Base-by-base conservation (phyloP, 257 asterid species). In the Nicotiana noctiflora region DNA sequence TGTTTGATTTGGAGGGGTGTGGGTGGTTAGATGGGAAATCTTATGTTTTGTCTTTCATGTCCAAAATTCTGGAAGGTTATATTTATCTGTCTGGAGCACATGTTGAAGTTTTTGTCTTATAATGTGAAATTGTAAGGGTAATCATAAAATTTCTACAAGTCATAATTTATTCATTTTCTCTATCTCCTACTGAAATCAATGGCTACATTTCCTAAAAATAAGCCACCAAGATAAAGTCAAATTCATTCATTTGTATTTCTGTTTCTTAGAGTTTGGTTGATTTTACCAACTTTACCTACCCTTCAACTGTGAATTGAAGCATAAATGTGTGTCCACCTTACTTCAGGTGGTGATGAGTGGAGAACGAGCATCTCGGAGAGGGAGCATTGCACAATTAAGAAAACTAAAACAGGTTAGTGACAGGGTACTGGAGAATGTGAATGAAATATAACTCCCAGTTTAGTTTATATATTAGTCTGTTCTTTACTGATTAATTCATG, bases 331-430 rank as follows among this genome's bases (percentile, higher is more conserved):
- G 78, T 13, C 59, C 79, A 70, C 63, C 81, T 59, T 79, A 40
- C 68, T 87, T 23, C 75, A 92, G 98, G 97, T 53, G 91, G 89
- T 80, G 92, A 91, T 67, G 94, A 91, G 83, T 88, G 96, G 97
- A 92, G 97, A 86, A 93, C 86, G 84, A 91, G 94, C 92, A 90
- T 90, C 80, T 91, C 96, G 4, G 98, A 96, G 86, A 87, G 97
- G 88, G 97, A 92, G 63, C 97, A 92, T 21, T 86, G 93, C 80
- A 84, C 92, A 52, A 77, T 88, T 87, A 94, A 94, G 93, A 96
- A 92, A 84, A 92, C 87, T 79, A 94, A 80, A 89, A 92, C 92
- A 67, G 98, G 98, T 94, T 79, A 60, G 87, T 84, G 23, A 76
- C 59, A 21, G 78, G 77, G 78, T 72, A 49, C 78, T 72, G 34